phyloP scores from a whole-genome alignment of 2,329 filamentous ascomycete genomes.

The Diaporthe australafricana region DNA sequence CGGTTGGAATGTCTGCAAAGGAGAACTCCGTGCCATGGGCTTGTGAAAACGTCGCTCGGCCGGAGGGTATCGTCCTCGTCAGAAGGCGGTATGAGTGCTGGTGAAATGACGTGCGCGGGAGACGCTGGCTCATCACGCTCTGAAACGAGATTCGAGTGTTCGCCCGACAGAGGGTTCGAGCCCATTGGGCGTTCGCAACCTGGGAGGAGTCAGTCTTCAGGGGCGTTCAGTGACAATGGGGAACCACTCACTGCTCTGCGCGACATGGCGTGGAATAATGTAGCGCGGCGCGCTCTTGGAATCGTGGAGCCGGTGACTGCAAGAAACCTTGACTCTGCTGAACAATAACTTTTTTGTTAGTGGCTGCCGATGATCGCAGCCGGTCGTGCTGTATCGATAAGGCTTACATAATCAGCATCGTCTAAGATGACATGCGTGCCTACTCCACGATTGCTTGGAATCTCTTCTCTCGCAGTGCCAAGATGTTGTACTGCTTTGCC shows the following conservation, averaged over 20 bases:
- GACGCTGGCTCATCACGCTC: slow-evolving; percentile 15
- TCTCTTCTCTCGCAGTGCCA: not conserved
- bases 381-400: not conserved
- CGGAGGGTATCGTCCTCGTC: slow-evolving; percentile 1
- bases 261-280: slow-evolving; percentile 10
- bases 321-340: slow-evolving; percentile 1
- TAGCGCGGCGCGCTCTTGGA: slow-evolving; percentile 15
- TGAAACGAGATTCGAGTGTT: slow-evolving; percentile 9
- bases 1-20: slow-evolving; percentile 16
- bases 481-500: no score
- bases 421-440: no score
- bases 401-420: slow-evolving; percentile 15
- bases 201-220: not conserved
- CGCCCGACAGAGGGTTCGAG: slow-evolving; percentile 12
- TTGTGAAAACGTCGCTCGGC: slow-evolving; percentile 15
- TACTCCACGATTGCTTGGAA: not conserved
- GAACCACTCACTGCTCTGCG: not conserved
- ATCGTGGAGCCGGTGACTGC: not conserved
- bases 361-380: slow-evolving; percentile 24
- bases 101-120: slow-evolving; percentile 4
- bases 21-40: slow-evolving; percentile 6
- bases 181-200: slow-evolving; percentile 15
- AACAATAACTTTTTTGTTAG: slow-evolving; percentile 25
- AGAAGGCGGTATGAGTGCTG: slow-evolving; percentile 14
- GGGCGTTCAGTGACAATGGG: not conserved